phyloP scores from a whole-genome alignment of 2,329 filamentous ascomycete genomes.

The Ploettnerulaceae sp. region DNA sequence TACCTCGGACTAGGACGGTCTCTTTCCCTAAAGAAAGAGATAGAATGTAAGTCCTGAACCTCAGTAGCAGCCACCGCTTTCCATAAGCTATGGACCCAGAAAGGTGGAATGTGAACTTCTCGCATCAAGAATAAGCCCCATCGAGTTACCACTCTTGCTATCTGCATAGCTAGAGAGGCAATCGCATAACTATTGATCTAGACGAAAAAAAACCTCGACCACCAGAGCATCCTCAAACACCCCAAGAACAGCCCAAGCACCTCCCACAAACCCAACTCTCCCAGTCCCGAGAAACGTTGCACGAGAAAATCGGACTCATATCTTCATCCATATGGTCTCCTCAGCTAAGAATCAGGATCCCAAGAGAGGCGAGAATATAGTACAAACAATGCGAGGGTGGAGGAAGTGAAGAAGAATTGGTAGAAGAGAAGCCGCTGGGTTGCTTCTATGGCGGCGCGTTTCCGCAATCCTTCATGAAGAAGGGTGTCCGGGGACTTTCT shows the following conservation, averaged over 20 bases:
- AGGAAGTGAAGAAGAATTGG: conserved; percentile 47
- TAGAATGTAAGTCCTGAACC: conserved; percentile 26
- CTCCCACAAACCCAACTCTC: conserved; percentile 32
- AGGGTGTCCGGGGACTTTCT: conserved; percentile 99
- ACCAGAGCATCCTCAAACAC: conserved; percentile 42
- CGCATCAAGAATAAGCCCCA: conserved; percentile 99
- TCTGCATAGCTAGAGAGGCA: conserved; percentile 49
- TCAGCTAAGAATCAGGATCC: conserved; percentile 27
- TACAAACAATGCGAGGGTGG: conserved; percentile 35
- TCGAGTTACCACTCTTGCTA: conserved; percentile 78
- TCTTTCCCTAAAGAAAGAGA: conserved; percentile 33
- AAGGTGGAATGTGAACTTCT: conserved; percentile 59
- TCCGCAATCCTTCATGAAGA: conserved; percentile 62
- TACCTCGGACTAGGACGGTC: conserved; percentile 29
- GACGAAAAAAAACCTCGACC: conserved; percentile 73
- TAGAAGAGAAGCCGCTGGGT: conserved; percentile 75
- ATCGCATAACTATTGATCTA: conserved; percentile 98
- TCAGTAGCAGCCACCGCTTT: conserved; percentile 40
- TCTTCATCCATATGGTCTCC: conserved; percentile 71
- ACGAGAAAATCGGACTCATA: conserved; percentile 68
- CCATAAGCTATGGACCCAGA: conserved; percentile 49
- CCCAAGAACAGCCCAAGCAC: conserved; percentile 39
- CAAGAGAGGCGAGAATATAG: conserved; percentile 30
- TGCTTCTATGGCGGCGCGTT: conserved; percentile 99
- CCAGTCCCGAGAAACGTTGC: conserved; percentile 34